A percentile compares a stretch with the other conserved stretches of the same genome.
Evolutionary conservation across 805 yeast genomes (phyloP).

Genomic region (Candida patagonica): DNA sequence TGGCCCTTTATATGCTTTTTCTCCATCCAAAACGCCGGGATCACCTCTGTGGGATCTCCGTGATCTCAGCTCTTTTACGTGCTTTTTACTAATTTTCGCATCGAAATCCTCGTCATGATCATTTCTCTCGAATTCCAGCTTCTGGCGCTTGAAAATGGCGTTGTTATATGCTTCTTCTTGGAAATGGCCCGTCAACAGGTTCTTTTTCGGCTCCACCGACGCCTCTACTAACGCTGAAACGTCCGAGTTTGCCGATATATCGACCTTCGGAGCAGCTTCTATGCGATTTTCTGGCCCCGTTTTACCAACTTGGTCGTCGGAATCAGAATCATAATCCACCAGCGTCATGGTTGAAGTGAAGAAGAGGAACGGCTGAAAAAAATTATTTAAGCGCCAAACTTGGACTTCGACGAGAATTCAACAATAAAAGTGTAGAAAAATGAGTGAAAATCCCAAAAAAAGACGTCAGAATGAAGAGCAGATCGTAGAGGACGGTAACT

Average conservation of each 20-base stretch:
- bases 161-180: slow-evolving; percentile 33
- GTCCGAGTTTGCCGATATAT: neutral
- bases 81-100: neutral
- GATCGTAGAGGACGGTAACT: neutral
- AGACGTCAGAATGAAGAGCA: slow-evolving; percentile 24
- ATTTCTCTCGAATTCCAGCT: slow-evolving; percentile 29
- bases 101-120: slow-evolving; percentile 25
- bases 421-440: slow-evolving; percentile 15
- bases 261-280: slow-evolving; percentile 7
- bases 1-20: slow-evolving; percentile 45
- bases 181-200: slow-evolving; percentile 24
- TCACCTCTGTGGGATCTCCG: slow-evolving; percentile 34
- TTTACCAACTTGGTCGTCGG: slow-evolving; percentile 4
- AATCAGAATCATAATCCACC: slow-evolving; percentile 11
- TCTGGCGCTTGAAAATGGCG: slow-evolving; percentile 33
- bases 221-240: slow-evolving; percentile 8
- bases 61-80: slow-evolving; percentile 16
- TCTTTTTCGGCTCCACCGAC: slow-evolving; percentile 21
- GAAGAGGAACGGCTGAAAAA: slow-evolving; percentile 12
- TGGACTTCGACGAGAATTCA: neutral
- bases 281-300: neutral
- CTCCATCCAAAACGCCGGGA: slow-evolving; percentile 32
- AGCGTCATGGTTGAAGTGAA: slow-evolving; percentile 11
- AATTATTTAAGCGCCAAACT: neutral
- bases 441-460: slow-evolving; percentile 32